Evolutionary conservation across 805 yeast genomes (phyloP).

Genomic region (Sungouiella thailandica): DNA sequence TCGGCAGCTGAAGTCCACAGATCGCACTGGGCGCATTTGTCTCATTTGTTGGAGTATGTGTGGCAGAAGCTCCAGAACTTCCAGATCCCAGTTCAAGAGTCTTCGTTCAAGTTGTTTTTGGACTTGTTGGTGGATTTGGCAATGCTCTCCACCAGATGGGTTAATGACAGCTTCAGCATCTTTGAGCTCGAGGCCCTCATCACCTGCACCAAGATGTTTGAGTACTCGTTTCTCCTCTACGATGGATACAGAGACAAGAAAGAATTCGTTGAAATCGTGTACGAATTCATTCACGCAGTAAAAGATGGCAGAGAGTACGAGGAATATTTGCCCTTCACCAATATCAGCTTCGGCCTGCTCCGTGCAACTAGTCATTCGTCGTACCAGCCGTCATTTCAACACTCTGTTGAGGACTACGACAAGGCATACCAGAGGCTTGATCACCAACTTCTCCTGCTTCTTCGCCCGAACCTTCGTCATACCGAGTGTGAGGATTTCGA

Average conservation of each 20-base stretch:
- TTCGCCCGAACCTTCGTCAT: no score
- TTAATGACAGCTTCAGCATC: constrained; percentile 2
- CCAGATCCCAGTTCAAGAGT: constrained; percentile 16
- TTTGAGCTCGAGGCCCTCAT: constrained; percentile 5
- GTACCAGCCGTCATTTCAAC: constrained; percentile 8
- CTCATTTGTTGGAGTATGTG: constrained; percentile 19
- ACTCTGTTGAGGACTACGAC: constrained; percentile 4
- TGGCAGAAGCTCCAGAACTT: constrained; percentile 11
- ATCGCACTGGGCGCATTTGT: constrained; percentile 26
- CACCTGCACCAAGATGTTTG: constrained; percentile 12
- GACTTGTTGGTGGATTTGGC: constrained; percentile 13
- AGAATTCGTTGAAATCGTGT: constrained; percentile 7
- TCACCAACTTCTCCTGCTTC: no score
- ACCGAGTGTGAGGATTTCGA: no score
- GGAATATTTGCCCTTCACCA: constrained; percentile 1
- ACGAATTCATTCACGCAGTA: constrained; percentile 3
- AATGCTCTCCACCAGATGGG: constrained; percentile 2
- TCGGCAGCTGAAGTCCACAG: constrained; percentile 16
- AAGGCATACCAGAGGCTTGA: neutral
- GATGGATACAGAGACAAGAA: constrained; percentile 33
- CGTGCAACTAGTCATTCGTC: constrained; percentile 2
- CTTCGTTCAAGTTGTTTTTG: constrained; percentile 21
- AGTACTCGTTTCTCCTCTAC: constrained; percentile 17
- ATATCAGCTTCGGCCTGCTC: constrained; percentile 5
- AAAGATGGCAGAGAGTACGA: constrained; percentile 2